Base-by-base conservation (phyloP, 345 rosid genomes). In the Pistacia integerrima region DNA sequence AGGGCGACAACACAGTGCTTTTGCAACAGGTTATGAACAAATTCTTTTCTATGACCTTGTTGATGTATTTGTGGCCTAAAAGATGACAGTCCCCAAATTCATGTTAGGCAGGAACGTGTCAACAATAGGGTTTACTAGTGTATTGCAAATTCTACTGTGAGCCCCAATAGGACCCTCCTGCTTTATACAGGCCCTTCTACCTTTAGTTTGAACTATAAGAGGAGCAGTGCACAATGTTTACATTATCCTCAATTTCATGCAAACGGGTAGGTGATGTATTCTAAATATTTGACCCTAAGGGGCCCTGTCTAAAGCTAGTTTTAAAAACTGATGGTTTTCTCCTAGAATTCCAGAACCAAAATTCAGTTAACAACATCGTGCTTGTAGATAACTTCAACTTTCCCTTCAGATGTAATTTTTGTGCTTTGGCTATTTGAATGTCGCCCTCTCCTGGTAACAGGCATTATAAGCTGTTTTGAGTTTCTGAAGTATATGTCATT, bases 1-100 rank as follows among this genome's bases (percentile, higher is more conserved):
- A 96, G 89, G 99, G 99, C 55, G 99, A 96, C 85, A 96, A 96
- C 90, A 96, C 99, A 0, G 99, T 96, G 72, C 98, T 94, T 83
- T 87, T 94, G 51, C 97, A 94, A 79, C 98, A 94, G 97, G 97
- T 91, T 65, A 25, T 3, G 28, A 17, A 72, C 65, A 48, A 63
- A 2, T 57, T 49, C 36, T 56, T n/a, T 69, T 72, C 25, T 67
- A 18, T 62, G 1, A n/a, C 64, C 6, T 52, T 17, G 44, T 68
- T 57, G 55, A 12, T 51, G 10, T 18, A 54, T 4, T 33, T 54
- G 11, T 54, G n/a, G 16, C 28, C 7, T 64, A 46, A 67, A 52
- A 35, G 2, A 57, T 69, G 62, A 69, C 11, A 35, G 38, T 54
- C 38, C 28, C 46, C 11, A 2, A 69, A 36, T 64, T 36, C 67